Conservation (phyloP, 306 rosid species). For the Fagus crenata region DNA sequence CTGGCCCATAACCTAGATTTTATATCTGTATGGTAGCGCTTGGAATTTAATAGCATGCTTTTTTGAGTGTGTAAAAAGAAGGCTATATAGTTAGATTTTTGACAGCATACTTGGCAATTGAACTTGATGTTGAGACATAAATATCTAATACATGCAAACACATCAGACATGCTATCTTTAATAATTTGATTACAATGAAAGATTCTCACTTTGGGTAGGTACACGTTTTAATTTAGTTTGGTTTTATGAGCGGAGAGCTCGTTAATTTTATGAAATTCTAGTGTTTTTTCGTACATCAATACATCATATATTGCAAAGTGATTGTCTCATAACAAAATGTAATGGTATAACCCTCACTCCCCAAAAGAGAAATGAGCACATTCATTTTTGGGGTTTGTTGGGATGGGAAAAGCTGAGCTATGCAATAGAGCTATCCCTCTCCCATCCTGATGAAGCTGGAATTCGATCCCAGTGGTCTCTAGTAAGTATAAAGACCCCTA, state of each 20-base stretch:
- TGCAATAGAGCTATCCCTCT: too few species aligned
- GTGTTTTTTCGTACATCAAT: background rate
- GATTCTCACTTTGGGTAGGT: background rate
- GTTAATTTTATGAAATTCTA: background rate
- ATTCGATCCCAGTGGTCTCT: too few species aligned
- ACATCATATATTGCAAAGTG: background rate
- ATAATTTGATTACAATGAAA: background rate
- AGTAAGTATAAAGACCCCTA: too few species aligned
- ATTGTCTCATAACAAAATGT: background rate
- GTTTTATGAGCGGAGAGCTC: background rate
- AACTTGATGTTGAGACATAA: background rate
- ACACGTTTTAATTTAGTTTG: background rate
- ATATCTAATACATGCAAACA: background rate
- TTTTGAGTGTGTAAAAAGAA: background rate
- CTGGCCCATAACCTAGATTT: background rate
- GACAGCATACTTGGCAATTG: background rate
- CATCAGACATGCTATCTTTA: background rate
- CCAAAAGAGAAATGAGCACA: too few species aligned
- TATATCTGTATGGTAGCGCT: background rate
- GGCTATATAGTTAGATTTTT: background rate
- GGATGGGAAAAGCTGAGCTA: too few species aligned
- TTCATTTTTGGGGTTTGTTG: too few species aligned
- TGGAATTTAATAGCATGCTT: background rate
- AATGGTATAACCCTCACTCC: too few species aligned
- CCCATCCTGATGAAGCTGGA: too few species aligned